Conservation (phyloP, 768 basidiomycete species). For the Erythrobasidium yunnanense region DNA sequence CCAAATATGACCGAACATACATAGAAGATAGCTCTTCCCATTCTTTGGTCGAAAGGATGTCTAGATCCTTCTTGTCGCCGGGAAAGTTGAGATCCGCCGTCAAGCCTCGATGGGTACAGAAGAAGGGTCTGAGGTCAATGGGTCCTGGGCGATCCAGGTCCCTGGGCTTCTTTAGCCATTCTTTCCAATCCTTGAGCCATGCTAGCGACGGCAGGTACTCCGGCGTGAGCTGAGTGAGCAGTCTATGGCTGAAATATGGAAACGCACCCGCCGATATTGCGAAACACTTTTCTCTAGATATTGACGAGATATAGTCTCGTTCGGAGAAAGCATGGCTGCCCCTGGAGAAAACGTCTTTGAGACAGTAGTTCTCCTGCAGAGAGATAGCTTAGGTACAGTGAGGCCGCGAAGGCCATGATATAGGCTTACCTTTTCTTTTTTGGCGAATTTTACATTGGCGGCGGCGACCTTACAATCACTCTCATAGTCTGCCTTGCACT, state of each 20-base stretch:
- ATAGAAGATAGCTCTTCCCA: neutral
- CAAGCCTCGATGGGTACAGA: slow-evolving; percentile 6
- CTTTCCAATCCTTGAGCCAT: neutral
- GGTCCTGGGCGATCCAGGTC: neutral
- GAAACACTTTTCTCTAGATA: neutral
- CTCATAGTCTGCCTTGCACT: neutral
- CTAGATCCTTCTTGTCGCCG: slow-evolving; percentile 4
- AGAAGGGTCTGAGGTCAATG: neutral
- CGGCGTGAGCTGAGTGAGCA: neutral
- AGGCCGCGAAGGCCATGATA: no score
- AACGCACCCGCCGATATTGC: neutral
- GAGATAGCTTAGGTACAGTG: no score
- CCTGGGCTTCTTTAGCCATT: neutral
- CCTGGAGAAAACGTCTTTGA: no score
- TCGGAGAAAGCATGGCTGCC: no score
- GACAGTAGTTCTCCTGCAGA: slow-evolving; percentile 2
- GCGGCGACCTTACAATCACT: no score
- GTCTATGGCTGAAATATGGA: neutral
- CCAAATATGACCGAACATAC: slow-evolving; percentile 4
- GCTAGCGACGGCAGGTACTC: neutral
- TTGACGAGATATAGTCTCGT: neutral
- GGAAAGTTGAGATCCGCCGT: neutral
- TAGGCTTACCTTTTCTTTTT: slow-evolving; percentile 4
- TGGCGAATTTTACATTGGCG: neutral
- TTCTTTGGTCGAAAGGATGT: neutral